Base-by-base conservation (phyloP, 225 moss, liverwort and hornwort species). In the Sphagnum contortum region DNA sequence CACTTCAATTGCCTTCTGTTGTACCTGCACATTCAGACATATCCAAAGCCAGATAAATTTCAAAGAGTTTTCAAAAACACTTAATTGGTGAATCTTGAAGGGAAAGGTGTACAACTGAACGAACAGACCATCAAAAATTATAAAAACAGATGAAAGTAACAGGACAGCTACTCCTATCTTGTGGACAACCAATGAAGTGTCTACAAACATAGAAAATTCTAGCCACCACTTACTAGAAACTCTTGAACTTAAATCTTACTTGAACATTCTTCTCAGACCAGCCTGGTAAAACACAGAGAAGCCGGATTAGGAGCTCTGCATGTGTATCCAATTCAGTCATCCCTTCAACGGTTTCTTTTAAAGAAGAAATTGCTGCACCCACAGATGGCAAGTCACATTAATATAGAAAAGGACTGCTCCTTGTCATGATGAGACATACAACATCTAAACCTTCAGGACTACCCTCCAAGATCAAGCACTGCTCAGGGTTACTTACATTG, bases 191-290 rank as follows among this genome's bases (percentile, higher is more conserved):
- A 29, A 29, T 29, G 1, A 29, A 29, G 29, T 29, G 29, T 29
- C 1, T 0, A 29, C 29, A 29, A 29, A 29, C 29, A 29, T 29
- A 29, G 29, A 29, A 29, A 29, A 29, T 29, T 29, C 29, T 29
- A 29, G 29, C 29, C 29, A 29, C 29, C 29, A 29, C 29, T 29
- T 29, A 29, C 29, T 29, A 29, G 29, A 29, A 29, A 29, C 29
- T 29, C 29, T 29, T 29, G 29, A 29, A 29, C 29, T 29, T 29
- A 29, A 29, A 29, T 29, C 5, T 29, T 68, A 87, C 86, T 84
- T 96, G 95, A 68, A 96, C 86, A 69, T 92, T 96, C 61, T 96
- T 96, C 85, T 96, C 95, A 66, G 84, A 80, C 95, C 95, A 96
- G 11, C 95, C 95, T 75, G 95, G 95, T 72, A 92, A 60, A 29